phyloP scores from a whole-genome alignment of 768 basidiomycete species.

The Hericium rajendrae region DNA sequence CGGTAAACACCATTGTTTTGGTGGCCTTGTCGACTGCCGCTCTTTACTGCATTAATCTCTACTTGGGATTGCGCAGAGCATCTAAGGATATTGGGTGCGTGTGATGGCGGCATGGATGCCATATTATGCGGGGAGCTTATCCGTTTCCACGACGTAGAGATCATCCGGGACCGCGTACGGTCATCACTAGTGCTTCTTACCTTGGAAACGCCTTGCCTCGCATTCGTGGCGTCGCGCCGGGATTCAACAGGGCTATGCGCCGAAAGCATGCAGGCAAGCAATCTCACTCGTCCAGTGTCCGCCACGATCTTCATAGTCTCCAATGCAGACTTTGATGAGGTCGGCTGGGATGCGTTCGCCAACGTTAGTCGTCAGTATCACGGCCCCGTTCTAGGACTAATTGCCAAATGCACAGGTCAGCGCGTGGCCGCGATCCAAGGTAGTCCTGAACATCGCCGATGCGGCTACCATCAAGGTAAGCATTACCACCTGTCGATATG shows the following conservation, averaged over 20 bases:
- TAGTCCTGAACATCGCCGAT: slow-evolving; percentile 6
- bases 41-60: neutral
- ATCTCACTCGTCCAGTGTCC: neutral
- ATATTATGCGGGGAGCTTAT: neutral
- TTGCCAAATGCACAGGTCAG: neutral
- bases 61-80: neutral
- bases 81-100: neutral
- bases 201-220: neutral
- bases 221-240: neutral
- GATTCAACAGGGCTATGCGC: neutral
- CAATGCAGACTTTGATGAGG: slow-evolving; percentile 1
- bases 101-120: neutral
- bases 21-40: neutral
- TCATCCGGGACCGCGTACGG: neutral
- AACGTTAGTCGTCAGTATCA: neutral
- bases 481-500: neutral
- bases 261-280: neutral
- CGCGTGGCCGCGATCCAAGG: neutral
- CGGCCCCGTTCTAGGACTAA: no score
- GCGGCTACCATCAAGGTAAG: slow-evolving; percentile 7
- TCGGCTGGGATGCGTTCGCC: slow-evolving; percentile 3
- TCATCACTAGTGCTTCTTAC: neutral
- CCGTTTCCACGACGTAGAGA: neutral
- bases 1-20: neutral
- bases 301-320: neutral